Evolutionary conservation across 2,329 filamentous ascomycete genomes (phyloP).

Genomic region (Botrytis deweyae): DNA sequence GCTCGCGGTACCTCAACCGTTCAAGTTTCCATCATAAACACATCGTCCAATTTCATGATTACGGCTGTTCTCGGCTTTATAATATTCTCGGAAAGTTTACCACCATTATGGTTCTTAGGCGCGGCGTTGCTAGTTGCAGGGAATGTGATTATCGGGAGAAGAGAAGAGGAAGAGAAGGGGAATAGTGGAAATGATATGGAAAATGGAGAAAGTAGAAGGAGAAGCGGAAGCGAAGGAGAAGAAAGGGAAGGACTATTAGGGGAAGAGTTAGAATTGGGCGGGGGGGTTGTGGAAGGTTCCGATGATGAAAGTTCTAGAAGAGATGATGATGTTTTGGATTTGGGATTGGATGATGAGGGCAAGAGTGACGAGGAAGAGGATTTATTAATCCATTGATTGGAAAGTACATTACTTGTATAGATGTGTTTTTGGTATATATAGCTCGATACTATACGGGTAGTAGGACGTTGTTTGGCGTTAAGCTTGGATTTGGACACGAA

Average conservation of each 20-base stretch:
- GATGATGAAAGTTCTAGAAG: conserved; percentile 24
- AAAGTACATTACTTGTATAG: not conserved
- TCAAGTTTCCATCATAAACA: conserved; percentile 79
- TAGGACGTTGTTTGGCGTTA: not conserved
- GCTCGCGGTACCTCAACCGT: conserved; percentile 72
- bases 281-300: conserved; percentile 21
- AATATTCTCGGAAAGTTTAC: conserved; percentile 70
- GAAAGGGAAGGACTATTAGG: conserved; percentile 23
- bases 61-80: conserved; percentile 69
- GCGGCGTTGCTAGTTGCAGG: conserved; percentile 70
- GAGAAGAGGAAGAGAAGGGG: conserved; percentile 52
- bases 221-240: conserved; percentile 20
- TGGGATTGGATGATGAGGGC: conserved; percentile 28
- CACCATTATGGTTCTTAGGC: conserved; percentile 74
- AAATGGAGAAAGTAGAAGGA: conserved; percentile 23
- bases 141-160: conserved; percentile 73
- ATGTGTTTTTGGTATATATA: not conserved
- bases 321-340: conserved; percentile 34
- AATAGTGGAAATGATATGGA: conserved; percentile 23
- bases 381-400: conserved; percentile 11
- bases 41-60: conserved; percentile 76
- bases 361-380: conserved; percentile 20
- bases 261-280: conserved; percentile 28
- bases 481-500: not conserved
- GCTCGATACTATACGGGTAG: not conserved